Evolutionary conservation across 2,329 filamentous ascomycete genomes (phyloP).

Genomic region (Neoscytalidium dimidiatum): DNA sequence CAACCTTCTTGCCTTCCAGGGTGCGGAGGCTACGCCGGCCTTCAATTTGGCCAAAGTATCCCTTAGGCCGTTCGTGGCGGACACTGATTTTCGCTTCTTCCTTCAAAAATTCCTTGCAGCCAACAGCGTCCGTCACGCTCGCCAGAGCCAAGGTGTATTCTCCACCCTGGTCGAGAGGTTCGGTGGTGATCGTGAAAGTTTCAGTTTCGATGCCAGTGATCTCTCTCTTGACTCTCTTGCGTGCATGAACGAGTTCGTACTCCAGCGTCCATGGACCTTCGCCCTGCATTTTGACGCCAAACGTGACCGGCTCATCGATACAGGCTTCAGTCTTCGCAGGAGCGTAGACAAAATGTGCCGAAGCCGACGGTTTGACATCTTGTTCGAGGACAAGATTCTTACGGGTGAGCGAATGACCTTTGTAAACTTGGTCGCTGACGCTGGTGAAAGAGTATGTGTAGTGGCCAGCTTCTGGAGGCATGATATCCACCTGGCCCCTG

Average conservation of each 20-base stretch:
- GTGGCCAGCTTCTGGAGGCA: constrained; percentile 76
- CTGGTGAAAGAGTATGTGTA: constrained; percentile 85
- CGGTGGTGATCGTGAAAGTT: constrained; percentile 72
- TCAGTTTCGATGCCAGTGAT: constrained; percentile 64
- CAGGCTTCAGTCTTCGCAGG: constrained; percentile 67
- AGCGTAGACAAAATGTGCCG: constrained; percentile 66
- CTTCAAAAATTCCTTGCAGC: constrained; percentile 83
- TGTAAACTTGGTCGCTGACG: constrained; percentile 82
- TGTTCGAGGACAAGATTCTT: constrained; percentile 70
- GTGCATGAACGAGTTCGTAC: constrained; percentile 89
- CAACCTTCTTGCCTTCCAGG: constrained; percentile 72
- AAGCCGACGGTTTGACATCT: constrained; percentile 89
- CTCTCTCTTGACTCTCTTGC: constrained; percentile 73
- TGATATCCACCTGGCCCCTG: constrained; percentile 81
- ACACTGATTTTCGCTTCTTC: constrained; percentile 85
- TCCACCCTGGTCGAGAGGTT: constrained; percentile 74
- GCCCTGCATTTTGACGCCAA: constrained; percentile 74
- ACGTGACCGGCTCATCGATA: constrained; percentile 76
- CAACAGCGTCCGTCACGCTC: constrained; percentile 81
- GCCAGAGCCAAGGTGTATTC: constrained; percentile 87
- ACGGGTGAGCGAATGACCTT: constrained; percentile 56
- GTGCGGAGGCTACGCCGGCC: constrained; percentile 73
- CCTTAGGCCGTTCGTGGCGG: constrained; percentile 83
- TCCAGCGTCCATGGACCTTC: constrained; percentile 87
- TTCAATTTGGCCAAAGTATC: constrained; percentile 81